phyloP scores from a whole-genome alignment of 805 yeast genomes.

The Metschnikowia baotianmanensis region DNA sequence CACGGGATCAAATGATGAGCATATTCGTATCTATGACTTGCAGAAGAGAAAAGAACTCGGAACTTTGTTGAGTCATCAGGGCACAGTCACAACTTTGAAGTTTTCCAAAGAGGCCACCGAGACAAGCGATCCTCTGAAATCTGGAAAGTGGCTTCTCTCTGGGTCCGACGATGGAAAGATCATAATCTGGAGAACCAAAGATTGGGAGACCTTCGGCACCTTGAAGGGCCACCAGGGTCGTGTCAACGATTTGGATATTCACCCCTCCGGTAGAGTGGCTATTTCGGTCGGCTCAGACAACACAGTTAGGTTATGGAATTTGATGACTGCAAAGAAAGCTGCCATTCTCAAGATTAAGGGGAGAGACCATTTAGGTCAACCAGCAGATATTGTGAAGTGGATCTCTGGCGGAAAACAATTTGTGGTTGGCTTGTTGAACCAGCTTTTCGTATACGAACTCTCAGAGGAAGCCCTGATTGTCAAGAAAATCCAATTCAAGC shows the following conservation, averaged over 20 bases:
- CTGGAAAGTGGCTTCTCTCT: slow-evolving; percentile 87
- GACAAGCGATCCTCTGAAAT: slow-evolving; percentile 28
- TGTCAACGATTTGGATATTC: slow-evolving; percentile 82
- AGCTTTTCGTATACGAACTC: slow-evolving; percentile 64
- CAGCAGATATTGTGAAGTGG: slow-evolving; percentile 69
- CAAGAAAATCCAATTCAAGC: slow-evolving; percentile 48
- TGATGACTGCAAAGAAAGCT: slow-evolving; percentile 95
- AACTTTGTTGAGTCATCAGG: slow-evolving; percentile 82
- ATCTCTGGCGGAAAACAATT: slow-evolving; percentile 64
- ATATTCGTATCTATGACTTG: slow-evolving; percentile 88
- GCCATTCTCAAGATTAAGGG: slow-evolving; percentile 73
- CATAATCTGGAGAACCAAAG: slow-evolving; percentile 91
- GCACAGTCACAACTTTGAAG: slow-evolving; percentile 74
- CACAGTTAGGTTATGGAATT: slow-evolving; percentile 86
- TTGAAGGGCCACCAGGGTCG: slow-evolving; percentile 87
- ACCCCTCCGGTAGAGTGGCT: slow-evolving; percentile 87
- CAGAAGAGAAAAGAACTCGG: slow-evolving; percentile 94
- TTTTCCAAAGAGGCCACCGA: slow-evolving; percentile 55
- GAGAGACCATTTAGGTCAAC: slow-evolving; percentile 62
- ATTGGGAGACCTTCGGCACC: slow-evolving; percentile 90
- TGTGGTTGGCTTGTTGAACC: slow-evolving; percentile 69
- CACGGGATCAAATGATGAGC: slow-evolving; percentile 95
- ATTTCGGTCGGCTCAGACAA: slow-evolving; percentile 84
- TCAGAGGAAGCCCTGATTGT: slow-evolving; percentile 53
- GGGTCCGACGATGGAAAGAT: slow-evolving; percentile 91